These are phyloP conservation scores for Tolypocladium paradoxum DNA, from an alignment of 2,329 filamentous ascomycete species.

Conservation along the genomic window DNA sequence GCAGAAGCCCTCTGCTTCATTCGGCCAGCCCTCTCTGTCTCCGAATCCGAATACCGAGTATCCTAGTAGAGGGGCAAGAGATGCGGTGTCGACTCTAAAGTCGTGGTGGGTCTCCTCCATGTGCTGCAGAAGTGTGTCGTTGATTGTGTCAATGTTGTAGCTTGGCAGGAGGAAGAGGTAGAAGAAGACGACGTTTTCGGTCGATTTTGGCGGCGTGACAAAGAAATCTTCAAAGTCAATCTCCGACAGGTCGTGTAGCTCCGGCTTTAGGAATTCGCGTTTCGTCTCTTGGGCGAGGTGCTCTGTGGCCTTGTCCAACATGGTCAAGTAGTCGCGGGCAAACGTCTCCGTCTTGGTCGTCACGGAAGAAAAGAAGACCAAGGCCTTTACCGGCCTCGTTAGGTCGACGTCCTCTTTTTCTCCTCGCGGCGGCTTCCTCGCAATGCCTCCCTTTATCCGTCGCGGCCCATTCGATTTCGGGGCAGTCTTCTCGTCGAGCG, in stretches of 20 bases:
- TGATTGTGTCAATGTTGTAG: conserved; percentile 90
- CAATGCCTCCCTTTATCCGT: conserved; percentile 35
- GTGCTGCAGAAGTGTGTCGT: conserved; percentile 79
- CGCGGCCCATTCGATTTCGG: conserved; percentile 31
- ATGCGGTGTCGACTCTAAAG: conserved; percentile 87
- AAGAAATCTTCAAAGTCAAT: conserved; percentile 93
- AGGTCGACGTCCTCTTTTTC: conserved; percentile 17
- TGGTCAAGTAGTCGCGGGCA: conserved; percentile 51
- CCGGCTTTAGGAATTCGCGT: conserved; percentile 40
- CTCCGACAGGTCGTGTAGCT: conserved; percentile 69
- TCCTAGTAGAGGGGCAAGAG: conserved; percentile 64
- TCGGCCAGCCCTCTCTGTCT: conserved; percentile 84
- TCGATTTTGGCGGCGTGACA: conserved; percentile 57
- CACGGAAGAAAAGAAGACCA: conserved; percentile 84
- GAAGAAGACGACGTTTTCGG: conserved; percentile 51
- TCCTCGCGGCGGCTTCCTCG: conserved; percentile 17
- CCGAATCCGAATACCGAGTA: conserved; percentile 94
- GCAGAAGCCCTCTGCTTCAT: conserved; percentile 83
- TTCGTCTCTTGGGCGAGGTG: conserved; percentile 29
- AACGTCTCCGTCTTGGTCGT: conserved; percentile 73
- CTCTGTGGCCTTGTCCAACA: conserved; percentile 41
- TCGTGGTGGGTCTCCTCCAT: conserved; percentile 90
- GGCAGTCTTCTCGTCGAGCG: conserved; percentile 16
- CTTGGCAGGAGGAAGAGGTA: conserved; percentile 81
- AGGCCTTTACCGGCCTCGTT: conserved; percentile 49